Conservation (phyloP, 2,329 filamentous ascomycete genomes). For the Aspergillus sp. region DNA sequence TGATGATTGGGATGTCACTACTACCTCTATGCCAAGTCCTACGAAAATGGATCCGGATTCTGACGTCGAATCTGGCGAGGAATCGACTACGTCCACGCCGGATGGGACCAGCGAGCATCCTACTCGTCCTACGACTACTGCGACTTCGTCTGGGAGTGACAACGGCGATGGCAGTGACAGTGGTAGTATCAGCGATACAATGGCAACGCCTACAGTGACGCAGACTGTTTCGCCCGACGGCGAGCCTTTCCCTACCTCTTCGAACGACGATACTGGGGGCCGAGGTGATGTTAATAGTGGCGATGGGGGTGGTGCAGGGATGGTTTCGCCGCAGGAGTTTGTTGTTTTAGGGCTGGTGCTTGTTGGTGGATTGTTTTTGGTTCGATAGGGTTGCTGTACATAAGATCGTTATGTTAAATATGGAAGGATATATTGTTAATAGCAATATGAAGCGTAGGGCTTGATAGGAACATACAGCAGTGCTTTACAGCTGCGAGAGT, state of each 20-base stretch:
- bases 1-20: no score
- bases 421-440: no score
- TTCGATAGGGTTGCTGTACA: background rate
- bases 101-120: background rate
- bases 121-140: background rate
- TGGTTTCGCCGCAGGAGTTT: background rate
- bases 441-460: no score
- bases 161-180: background rate
- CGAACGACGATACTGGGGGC: no score
- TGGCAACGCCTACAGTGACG: background rate
- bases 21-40: no score
- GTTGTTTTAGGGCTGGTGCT: background rate
- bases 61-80: background rate
- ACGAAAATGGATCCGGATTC: no score
- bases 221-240: no score
- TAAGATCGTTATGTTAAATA: no score
- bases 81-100: accelerated
- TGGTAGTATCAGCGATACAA: background rate
- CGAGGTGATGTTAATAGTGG: background rate
- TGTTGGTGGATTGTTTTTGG: background rate
- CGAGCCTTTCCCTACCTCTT: no score
- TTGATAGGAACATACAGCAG: no score
- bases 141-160: background rate
- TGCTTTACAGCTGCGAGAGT: no score
- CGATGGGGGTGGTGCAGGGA: background rate